These are phyloP conservation scores for Colletotrichum eremochloae DNA, from an alignment of 2,329 filamentous ascomycete species.

Conservation along the genomic window DNA sequence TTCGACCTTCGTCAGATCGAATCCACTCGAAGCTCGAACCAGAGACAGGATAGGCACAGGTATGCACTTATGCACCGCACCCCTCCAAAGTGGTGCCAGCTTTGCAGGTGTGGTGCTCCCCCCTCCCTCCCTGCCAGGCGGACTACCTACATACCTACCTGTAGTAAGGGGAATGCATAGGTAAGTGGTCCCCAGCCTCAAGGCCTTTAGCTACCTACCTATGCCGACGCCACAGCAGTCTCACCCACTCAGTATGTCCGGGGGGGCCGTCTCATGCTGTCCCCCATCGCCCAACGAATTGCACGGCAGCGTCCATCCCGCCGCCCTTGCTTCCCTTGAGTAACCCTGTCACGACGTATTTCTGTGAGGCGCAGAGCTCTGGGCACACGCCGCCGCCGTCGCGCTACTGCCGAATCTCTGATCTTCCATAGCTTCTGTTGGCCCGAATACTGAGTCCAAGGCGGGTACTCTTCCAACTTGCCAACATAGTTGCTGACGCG, in stretches of 20 bases:
- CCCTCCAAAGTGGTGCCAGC: conserved; percentile 7
- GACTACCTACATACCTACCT: background rate
- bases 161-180: background rate
- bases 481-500: conserved; percentile 34
- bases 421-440: conserved; percentile 34
- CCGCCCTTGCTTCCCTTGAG: conserved; percentile 25
- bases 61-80: conserved; percentile 10
- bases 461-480: conserved; percentile 38
- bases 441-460: conserved; percentile 25
- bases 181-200: conserved; percentile 33
- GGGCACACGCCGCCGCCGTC: conserved; percentile 37
- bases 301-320: background rate
- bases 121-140: conserved; percentile 8
- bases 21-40: conserved; percentile 34
- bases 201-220: background rate
- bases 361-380: conserved; percentile 42
- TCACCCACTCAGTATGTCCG: background rate
- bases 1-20: conserved; percentile 34
- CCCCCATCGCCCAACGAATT: conserved; percentile 10
- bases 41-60: background rate
- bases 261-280: too few species aligned
- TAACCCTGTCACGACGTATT: conserved; percentile 40
- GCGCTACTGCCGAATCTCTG: conserved; percentile 29
- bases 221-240: conserved; percentile 15
- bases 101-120: background rate